phyloP scores from a whole-genome alignment of 106 monocot genomes.

The Gastrodia elata region DNA sequence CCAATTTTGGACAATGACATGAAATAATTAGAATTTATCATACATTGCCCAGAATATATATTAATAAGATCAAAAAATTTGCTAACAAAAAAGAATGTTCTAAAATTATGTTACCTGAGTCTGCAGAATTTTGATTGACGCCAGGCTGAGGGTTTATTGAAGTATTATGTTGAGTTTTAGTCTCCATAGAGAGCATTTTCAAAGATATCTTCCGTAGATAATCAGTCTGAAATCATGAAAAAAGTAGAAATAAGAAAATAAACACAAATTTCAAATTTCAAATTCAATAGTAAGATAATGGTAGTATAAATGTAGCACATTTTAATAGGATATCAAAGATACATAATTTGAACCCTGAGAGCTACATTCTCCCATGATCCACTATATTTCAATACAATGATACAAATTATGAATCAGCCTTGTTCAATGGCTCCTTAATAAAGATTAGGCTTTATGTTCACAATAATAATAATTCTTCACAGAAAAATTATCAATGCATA shows the following conservation, averaged over 20 bases:
- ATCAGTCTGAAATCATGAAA: constrained; percentile 42
- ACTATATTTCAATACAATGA: neutral
- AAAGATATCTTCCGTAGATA: constrained; percentile 74
- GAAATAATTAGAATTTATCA: neutral
- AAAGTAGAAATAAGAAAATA: constrained; percentile 6
- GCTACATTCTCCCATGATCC: neutral
- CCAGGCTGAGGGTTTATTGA: constrained; percentile 16
- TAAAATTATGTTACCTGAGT: constrained; percentile 34
- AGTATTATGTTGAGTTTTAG: constrained; percentile 37
- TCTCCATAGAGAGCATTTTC: constrained; percentile 81
- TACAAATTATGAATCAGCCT: neutral
- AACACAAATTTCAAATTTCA: neutral
- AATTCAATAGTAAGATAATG: neutral
- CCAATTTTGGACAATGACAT: neutral
- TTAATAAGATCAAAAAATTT: no score
- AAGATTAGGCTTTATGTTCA: neutral
- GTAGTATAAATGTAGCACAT: neutral
- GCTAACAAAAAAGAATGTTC: no score
- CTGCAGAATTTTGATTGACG: constrained; percentile 32
- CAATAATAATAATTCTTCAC: neutral
- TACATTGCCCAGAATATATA: neutral
- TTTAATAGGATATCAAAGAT: neutral
- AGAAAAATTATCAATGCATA: neutral
- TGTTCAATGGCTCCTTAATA: neutral
- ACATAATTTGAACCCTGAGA: neutral